Percentiles rank a stretch among this genome's conserved stretches.
phyloP scores from a whole-genome alignment of 2,329 filamentous ascomycete genomes.

The Coniochaeta sp. region DNA sequence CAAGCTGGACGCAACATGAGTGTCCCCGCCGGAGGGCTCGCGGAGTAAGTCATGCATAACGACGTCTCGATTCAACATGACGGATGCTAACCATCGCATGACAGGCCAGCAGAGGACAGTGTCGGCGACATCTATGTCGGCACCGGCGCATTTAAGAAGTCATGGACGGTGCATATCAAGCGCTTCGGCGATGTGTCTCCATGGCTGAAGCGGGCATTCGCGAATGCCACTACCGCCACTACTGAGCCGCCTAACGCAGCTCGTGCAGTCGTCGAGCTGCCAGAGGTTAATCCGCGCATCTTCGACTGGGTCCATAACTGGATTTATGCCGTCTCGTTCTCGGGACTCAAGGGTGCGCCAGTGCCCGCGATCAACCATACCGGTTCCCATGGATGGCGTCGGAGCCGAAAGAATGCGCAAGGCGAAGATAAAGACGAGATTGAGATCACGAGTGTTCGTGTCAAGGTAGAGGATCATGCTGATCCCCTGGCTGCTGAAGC shows the following conservation, averaged over 20 bases:
- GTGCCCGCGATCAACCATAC: background rate
- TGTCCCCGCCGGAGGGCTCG: background rate
- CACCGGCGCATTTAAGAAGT: background rate
- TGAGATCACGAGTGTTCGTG: background rate
- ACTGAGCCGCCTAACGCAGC: background rate
- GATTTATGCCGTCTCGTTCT: background rate
- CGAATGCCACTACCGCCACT: background rate
- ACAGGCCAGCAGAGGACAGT: background rate
- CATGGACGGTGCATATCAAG: background rate
- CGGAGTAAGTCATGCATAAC: background rate
- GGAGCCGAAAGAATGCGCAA: too few relatives aligned
- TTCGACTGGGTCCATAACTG: background rate
- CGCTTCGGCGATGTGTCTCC: background rate
- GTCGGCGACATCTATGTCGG: background rate
- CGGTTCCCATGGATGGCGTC: background rate
- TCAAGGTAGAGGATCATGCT: background rate
- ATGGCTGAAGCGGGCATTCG: background rate
- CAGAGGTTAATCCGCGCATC: background rate
- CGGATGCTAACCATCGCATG: background rate
- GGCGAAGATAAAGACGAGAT: background rate
- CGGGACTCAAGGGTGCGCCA: background rate
- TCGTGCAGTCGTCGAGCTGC: background rate
- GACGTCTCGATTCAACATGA: background rate
- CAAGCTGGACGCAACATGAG: background rate
- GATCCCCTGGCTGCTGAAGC: background rate